Evolutionary conservation across 169 alveolate species (phyloP), one percentile per base, ranked within the genome.

Genomic region (Amoebophrya sp.): DNA sequence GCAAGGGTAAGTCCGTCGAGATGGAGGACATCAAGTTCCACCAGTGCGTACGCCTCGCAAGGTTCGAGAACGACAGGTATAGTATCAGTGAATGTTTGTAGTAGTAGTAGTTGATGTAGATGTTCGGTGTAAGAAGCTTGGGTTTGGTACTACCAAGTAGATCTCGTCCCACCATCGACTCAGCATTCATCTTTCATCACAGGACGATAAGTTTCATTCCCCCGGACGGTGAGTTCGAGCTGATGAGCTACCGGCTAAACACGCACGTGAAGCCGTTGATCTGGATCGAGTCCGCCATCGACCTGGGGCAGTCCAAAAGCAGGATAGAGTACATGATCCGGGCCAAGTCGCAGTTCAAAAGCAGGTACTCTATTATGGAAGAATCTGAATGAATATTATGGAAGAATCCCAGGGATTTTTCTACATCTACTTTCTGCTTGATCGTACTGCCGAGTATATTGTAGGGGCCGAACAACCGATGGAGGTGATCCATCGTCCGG

Each of bases 1-100:
- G 89, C 48, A 40, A 93, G 95, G 88, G 97, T 95, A 97, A 97
- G 91, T 92, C 98, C n/a, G 97, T 99, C 23, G 99, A 98, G 91
- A 94, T 99, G 96, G 99, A 99, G 93, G 99, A 99, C 93, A 97
- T 99, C 70, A 98, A 98, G 93, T 99, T 99, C 96, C 99, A 99
- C 92, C 99, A 98, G 91, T 98, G 95, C 90, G 96, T 95, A 58
- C 95, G 95, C 45, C 94, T 95, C 31, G 96, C 98, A 15, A 95
- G 98, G 89, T 98, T 98, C 92, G 99, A 98, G 94, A 95, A 95
- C 90, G 99, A 99, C 92, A 95, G 78, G 78, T 58, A 58, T 58
- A 23, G 78, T 58, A 13, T 13, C 34, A 58, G 78, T 58, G n/a
- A n/a, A n/a, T n/a, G n/a, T n/a, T n/a, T n/a, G n/a, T n/a, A n/a